phyloP scores from a whole-genome alignment of 164 flowering plant species.

The Nymphaea thermarum region DNA sequence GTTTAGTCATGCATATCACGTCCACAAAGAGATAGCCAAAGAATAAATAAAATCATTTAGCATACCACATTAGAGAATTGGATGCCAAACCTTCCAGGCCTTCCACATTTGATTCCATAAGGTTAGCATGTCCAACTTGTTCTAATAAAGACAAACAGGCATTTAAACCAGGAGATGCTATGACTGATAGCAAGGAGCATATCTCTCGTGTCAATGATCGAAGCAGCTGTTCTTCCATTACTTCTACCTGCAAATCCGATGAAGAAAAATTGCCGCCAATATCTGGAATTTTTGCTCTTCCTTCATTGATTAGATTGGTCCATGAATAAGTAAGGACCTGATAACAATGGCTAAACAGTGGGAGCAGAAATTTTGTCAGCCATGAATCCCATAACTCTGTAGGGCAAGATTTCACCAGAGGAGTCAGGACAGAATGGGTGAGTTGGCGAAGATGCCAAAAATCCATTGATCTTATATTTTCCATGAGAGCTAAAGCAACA shows the following conservation, averaged over 20 bases:
- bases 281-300: slow-evolving; percentile 92
- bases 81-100: slow-evolving; percentile 55
- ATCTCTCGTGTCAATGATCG: slow-evolving; percentile 82
- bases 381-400: slow-evolving; percentile 64
- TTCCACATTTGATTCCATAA: slow-evolving; percentile 38
- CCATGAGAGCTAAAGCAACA: slow-evolving; percentile 58
- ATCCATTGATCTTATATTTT: slow-evolving; percentile 85
- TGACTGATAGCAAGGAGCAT: slow-evolving; percentile 53
- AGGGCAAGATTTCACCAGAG: slow-evolving; percentile 70
- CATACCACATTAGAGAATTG: slow-evolving; percentile 75
- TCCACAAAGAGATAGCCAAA: no score
- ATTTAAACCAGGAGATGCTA: slow-evolving; percentile 73
- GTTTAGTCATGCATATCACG: no score
- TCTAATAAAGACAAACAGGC: slow-evolving; percentile 63
- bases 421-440: slow-evolving; percentile 57
- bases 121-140: slow-evolving; percentile 48
- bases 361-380: slow-evolving; percentile 68
- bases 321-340: slow-evolving; percentile 75
- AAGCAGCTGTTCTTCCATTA: slow-evolving; percentile 93
- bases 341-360: slow-evolving; percentile 51
- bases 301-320: slow-evolving; percentile 72
- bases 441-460: slow-evolving; percentile 89
- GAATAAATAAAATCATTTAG: neutral
- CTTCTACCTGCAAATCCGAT: slow-evolving; percentile 78
- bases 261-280: slow-evolving; percentile 30